Conservation (phyloP, 2,329 filamentous ascomycete genomes). For the Clarireedia monteithiana region DNA sequence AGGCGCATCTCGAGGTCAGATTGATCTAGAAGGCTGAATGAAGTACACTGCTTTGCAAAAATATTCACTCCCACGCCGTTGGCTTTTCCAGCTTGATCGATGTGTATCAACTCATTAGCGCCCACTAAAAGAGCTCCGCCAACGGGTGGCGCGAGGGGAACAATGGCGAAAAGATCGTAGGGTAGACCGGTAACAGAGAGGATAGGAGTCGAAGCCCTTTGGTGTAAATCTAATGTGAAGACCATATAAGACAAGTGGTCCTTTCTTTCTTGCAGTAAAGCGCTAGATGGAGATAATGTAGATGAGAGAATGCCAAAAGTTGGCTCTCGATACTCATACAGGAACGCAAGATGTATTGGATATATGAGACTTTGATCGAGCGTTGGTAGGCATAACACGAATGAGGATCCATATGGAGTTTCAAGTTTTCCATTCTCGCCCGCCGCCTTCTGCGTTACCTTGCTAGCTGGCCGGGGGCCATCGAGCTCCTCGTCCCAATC, state of each 20-base stretch:
- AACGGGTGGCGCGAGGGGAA: constrained; percentile 77
- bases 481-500: constrained; percentile 83
- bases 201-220: constrained; percentile 86
- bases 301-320: constrained; percentile 93
- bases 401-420: constrained; percentile 81
- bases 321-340: constrained; percentile 95
- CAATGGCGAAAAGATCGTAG: constrained; percentile 75
- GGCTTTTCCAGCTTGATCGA: constrained; percentile 90
- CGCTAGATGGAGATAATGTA: constrained; percentile 61
- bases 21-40: constrained; percentile 81
- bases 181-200: constrained; percentile 79
- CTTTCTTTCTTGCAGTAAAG: constrained; percentile 66
- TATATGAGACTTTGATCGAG: constrained; percentile 83
- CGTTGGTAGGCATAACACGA: constrained; percentile 83
- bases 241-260: constrained; percentile 88
- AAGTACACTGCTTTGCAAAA: constrained; percentile 74
- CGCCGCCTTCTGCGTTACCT: constrained; percentile 27
- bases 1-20: constrained; percentile 71
- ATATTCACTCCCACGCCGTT: constrained; percentile 90
- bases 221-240: constrained; percentile 88
- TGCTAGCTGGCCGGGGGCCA: constrained; percentile 50
- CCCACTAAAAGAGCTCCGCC: constrained; percentile 85
- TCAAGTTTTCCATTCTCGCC: constrained; percentile 30
- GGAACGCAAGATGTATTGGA: constrained; percentile 83
- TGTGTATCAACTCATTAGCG: constrained; percentile 83